Conservation (phyloP, 2,329 filamentous ascomycete genomes). For the Pezicula neosporulosa region DNA sequence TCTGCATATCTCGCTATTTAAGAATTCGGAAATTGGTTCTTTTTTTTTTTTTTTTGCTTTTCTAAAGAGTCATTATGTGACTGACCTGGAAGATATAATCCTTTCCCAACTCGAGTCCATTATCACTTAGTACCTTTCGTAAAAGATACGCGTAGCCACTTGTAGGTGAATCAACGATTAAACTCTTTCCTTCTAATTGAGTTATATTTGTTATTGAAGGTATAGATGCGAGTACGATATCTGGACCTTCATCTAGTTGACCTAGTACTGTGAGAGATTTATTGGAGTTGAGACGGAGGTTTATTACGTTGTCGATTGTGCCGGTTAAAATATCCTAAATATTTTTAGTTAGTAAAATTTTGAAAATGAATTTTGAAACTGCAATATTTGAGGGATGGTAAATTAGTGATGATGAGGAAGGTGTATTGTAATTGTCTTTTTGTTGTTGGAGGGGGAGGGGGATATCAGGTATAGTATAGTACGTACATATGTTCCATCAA, state of each 20-base stretch:
- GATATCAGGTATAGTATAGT: too few relatives aligned
- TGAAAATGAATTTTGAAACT: too few relatives aligned
- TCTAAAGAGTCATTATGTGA: too few relatives aligned
- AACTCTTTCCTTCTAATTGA: conserved; percentile 22
- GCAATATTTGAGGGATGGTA: too few relatives aligned
- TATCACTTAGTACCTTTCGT: conserved; percentile 12
- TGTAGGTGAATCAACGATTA: conserved; percentile 26
- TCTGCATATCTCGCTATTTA: too few relatives aligned
- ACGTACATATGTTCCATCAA: conserved; percentile 20
- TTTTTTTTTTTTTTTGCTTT: too few relatives aligned
- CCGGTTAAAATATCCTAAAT: conserved; percentile 23
- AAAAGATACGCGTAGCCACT: conserved; percentile 27
- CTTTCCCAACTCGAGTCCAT: conserved; percentile 13
- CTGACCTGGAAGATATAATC: conserved; percentile 19
- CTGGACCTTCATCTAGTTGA: conserved; percentile 28
- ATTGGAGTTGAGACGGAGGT: conserved; percentile 26
- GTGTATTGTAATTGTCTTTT: too few relatives aligned
- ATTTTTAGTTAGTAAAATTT: too few relatives aligned
- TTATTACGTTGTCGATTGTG: conserved; percentile 28
- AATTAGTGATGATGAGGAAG: too few relatives aligned
- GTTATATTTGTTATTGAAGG: conserved; percentile 21
- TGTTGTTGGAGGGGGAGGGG: too few relatives aligned
- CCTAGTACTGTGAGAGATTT: conserved; percentile 26
- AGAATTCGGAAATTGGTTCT: too few relatives aligned
- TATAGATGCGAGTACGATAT: conserved; percentile 25